Base-by-base conservation (phyloP, 2,329 filamentous ascomycete species). In the Cladosporium sp. region DNA sequence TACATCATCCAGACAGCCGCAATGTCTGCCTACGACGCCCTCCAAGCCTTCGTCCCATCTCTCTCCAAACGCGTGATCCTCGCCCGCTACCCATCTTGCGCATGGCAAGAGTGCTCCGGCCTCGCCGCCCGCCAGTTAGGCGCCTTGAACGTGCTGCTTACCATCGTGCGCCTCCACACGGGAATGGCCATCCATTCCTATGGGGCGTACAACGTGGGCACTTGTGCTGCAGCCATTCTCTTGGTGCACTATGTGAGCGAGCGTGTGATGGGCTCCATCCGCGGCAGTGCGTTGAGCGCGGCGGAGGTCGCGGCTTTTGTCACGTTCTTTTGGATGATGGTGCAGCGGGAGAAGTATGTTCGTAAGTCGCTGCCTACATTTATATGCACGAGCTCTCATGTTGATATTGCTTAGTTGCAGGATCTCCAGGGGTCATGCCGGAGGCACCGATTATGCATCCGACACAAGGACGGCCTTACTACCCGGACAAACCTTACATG, bases 261-360 rank as follows among this genome's bases (percentile, higher is more conserved):
- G 26, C 40, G 61, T 4, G 46, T 55, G 50, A 35, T 35, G 23
- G 61, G 61, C 8, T 55, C 49, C 6, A 44, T 63, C 12, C 50
- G 61, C 14, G 61, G 61, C 6, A 55, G 61, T 18, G 61, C 49
- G 7, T 18, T 63, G 50, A 40, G 49, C 23, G 33, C 23, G 18
- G 50, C 49, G 10, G 61, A 63, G 26, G 33, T 53, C 5, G 50
- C 40, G 26, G 35, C 61, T 21, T 63, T 55, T 21, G 35, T 63
- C 26, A 56, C 50, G 6, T 55, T 55, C 11, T 52, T 55, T 14
- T 63, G 61, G 61, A 63, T 63, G 61, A 55, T 63, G 61, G 61
- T 63, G 26, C 61, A 63, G 35, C 29, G 46, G 46, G 59, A 53
- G 59, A 37, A 53, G 29, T 62, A 62, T 35, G 44, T 62, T 14